A percentile compares a stretch with the other conserved stretches of the same genome.
phyloP scores from a whole-genome alignment of 768 basidiomycete species.

The Leccinum aurantiacum region DNA sequence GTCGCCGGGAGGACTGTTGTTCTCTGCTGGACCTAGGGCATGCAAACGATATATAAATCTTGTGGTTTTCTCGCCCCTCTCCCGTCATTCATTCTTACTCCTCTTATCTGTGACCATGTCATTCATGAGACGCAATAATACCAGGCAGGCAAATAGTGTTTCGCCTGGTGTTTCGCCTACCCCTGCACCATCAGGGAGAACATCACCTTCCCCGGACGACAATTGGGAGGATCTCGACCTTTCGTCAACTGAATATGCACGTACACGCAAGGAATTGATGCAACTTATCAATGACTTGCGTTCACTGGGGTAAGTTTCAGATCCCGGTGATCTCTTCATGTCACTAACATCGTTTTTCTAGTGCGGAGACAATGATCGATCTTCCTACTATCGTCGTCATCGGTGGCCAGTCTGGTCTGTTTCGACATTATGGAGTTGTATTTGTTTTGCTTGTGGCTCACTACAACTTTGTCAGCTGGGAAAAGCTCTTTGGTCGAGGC shows the following conservation, averaged over 20 bases:
- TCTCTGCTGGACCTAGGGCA: neutral
- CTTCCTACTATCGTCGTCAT: conserved; percentile 57
- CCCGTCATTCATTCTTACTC: neutral
- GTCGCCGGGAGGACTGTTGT: neutral
- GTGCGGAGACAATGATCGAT: conserved; percentile 40
- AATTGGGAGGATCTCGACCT: conserved; percentile 19
- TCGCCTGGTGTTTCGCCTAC: conserved; percentile 2
- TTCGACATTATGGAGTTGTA: neutral
- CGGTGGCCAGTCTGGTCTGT: conserved; percentile 54
- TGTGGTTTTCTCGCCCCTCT: neutral
- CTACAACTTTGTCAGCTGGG: conserved; percentile 39
- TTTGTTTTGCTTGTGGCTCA: conserved; percentile 1
- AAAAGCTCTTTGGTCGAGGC: conserved; percentile 63
- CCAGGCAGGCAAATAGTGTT: neutral
- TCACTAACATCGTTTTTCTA: conserved; percentile 20
- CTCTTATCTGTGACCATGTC: conserved; percentile 5
- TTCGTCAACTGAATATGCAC: conserved; percentile 40
- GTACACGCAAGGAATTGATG: conserved; percentile 40
- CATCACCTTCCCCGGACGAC: conserved; percentile 13
- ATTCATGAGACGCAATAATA: neutral
- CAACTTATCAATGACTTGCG: conserved; percentile 39
- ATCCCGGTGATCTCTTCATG: neutral
- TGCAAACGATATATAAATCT: conserved; percentile 11
- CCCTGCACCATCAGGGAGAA: conserved; percentile 1
- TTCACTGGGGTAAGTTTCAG: conserved; percentile 38